These are phyloP conservation scores for Lagerstroemia speciosa DNA, from an alignment of 345 rosid genomes.

Conservation along the genomic window DNA sequence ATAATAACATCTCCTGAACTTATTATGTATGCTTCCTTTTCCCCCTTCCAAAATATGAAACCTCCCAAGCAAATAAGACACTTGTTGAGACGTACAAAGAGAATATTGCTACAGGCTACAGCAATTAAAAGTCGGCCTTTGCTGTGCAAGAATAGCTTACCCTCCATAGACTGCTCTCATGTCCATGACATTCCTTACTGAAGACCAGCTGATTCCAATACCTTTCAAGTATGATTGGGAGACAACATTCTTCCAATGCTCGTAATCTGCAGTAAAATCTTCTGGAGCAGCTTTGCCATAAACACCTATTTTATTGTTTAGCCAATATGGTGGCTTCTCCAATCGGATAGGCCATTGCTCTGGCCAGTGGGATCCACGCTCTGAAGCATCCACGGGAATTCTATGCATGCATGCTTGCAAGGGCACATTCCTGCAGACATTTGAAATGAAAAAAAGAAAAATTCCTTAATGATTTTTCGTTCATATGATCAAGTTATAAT, in stretches of 20 bases:
- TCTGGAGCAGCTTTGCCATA: slow-evolving; percentile 61
- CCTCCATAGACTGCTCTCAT: slow-evolving; percentile 96
- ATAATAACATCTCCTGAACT: neutral
- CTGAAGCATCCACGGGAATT: slow-evolving; percentile 39
- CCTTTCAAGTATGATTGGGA: slow-evolving; percentile 46
- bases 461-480: neutral
- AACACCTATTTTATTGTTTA: slow-evolving; percentile 49
- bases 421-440: slow-evolving; percentile 52
- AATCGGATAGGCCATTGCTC: slow-evolving; percentile 59
- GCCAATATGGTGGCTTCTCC: slow-evolving; percentile 66
- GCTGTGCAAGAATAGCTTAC: slow-evolving; percentile 26
- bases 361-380: slow-evolving; percentile 72
- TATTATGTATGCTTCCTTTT: neutral
- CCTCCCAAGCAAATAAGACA: neutral
- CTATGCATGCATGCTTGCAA: slow-evolving; percentile 78
- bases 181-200: slow-evolving; percentile 78
- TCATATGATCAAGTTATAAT: neutral
- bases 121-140: neutral
- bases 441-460: neutral
- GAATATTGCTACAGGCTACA: neutral
- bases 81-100: neutral
- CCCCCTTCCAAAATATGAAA: neutral
- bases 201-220: slow-evolving; percentile 59
- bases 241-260: slow-evolving; percentile 59
- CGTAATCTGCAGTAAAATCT: slow-evolving; percentile 55